phyloP scores from a whole-genome alignment of 371 early-diverging fungal species.

The Mucor indicus region DNA sequence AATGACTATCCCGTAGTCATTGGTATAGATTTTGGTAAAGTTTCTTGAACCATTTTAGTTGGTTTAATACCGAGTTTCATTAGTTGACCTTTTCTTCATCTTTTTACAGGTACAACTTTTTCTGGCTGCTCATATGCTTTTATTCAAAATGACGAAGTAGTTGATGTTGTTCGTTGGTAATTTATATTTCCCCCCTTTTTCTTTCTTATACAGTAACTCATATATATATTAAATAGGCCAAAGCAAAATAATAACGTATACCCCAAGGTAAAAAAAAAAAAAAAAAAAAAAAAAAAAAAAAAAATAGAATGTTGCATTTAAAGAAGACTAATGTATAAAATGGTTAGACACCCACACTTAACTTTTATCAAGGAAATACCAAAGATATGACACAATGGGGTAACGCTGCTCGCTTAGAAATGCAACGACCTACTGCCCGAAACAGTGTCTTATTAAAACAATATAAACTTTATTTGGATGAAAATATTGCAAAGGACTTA shows the following conservation, averaged over 20 bases:
- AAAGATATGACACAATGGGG: slow-evolving; percentile 46
- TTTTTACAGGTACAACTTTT: slow-evolving; percentile 44
- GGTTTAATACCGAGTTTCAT: not conserved
- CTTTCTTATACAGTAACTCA: no score
- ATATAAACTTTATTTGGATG: slow-evolving; percentile 49
- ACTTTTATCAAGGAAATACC: slow-evolving; percentile 44
- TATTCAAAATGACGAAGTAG: slow-evolving; percentile 56
- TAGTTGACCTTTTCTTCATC: not conserved
- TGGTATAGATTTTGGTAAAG: slow-evolving; percentile 48
- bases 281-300: no score
- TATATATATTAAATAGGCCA: slow-evolving; percentile 32
- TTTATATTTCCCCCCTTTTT: not conserved
- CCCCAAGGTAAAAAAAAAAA: slow-evolving; percentile 52
- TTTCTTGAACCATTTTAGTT: not conserved
- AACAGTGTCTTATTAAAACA: slow-evolving; percentile 40
- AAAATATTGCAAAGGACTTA: slow-evolving; percentile 31
- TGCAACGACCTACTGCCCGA: slow-evolving; percentile 25
- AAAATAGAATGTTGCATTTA: no score
- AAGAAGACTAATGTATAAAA: no score
- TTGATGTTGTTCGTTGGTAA: slow-evolving; percentile 60
- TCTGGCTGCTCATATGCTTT: slow-evolving; percentile 49
- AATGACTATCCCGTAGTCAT: slow-evolving; percentile 45
- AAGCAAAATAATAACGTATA: slow-evolving; percentile 57
- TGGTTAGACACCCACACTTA: slow-evolving; percentile 50
- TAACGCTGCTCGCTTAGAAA: slow-evolving; percentile 23